Base-by-base conservation (phyloP, 495 filamentous ascomycete species). In the Beverwykella pulmonaria region DNA sequence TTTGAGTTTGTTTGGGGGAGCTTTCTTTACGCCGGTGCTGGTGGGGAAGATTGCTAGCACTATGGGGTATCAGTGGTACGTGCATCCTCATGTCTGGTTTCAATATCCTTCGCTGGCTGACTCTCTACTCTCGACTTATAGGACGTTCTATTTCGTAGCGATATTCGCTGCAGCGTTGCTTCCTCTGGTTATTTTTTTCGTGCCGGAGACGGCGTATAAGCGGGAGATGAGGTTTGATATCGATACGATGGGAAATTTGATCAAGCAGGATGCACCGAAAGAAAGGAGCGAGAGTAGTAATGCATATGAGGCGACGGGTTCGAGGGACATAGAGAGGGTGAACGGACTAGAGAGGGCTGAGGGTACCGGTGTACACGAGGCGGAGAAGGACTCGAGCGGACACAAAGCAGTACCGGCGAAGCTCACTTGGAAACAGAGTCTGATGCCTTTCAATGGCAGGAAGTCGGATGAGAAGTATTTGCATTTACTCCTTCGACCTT, bases 1-100 rank as follows among this genome's bases (percentile, higher is more conserved):
- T 74, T 84, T 97, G 53, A 87, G 92, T 2, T 82, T 96, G 10
- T 97, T 95, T 74, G 93, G 93, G 0, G 91, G 92, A 6, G 91
- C 93, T 3, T 97, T 97, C 71, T 88, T 96, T 73, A 96, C 93
- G 0, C 93, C 92, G 0, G 91, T 96, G 27, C 76, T 93, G 10
- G 92, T 92, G 12, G 93, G 93, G 32, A 92, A 90, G 73, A 92
- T 96, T 63, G 93, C 92, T 22, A 77, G 83, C 48, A 80, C 81
- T 0, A 82, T 97, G 15, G 83, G 85, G 26, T 97, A 92, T 91
- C 75, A 82, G 70, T 59, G 85, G 78, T 34, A 34, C 32, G 32
- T 34, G 32, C 12, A 73, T 65, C 1, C 79, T 80, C 65, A n/a
- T n/a, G n/a, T 34, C 6, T 6, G 32, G 32, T 12, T 12, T 12